Base-by-base conservation (phyloP, 1,139 yeast genomes). In the Geotrichum aggregatum region DNA sequence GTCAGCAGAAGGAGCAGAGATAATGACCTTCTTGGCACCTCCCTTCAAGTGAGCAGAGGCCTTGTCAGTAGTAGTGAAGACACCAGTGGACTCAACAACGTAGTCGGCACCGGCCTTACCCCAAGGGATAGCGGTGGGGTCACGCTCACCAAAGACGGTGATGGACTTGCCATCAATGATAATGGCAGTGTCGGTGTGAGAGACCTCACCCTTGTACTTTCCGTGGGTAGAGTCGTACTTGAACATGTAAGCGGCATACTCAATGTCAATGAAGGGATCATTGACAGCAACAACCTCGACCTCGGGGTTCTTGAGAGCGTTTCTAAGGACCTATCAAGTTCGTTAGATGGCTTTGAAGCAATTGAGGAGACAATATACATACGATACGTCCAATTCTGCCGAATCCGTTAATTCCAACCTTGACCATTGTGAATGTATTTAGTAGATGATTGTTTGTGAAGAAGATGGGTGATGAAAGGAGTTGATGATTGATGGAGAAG, bases 201-300 rank as follows among this genome's bases (percentile, higher is more conserved):
- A 63, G 61, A 85, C 91, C 63, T 78, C 82, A 68, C 91, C 92
- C 64, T 73, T 64, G 84, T 71, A 85, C 69, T 75, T 75, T 67
- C 92, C 91, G 79, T 84, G 94, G 68, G 91, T 84, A 58, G 92
- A 83, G 74, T 84, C 94, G 76, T 84, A 85, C 79, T 85, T 83
- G 84, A 84, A 84, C 88, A 84, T 82, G 80, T 84, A 84, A 59
- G 91, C 81, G 70, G 91, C 92, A 73, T 84, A 84, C 68, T 84
- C 91, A 62, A 87, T 80, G 61, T 81, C 81, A 70, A 84, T 84
- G 79, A 84, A 84, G 61, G 94, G 94, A 74, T 84, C 91, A 71
- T 84, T 84, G 78, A 84, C 75, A 66, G 89, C 91, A 59, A 84
- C 87, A 63, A 84, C 86, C 68, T 82, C 76, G 66, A 84, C 82